Conservation (phyloP, 1,284 basidiomycete species). For the Dichomitus squalens region DNA sequence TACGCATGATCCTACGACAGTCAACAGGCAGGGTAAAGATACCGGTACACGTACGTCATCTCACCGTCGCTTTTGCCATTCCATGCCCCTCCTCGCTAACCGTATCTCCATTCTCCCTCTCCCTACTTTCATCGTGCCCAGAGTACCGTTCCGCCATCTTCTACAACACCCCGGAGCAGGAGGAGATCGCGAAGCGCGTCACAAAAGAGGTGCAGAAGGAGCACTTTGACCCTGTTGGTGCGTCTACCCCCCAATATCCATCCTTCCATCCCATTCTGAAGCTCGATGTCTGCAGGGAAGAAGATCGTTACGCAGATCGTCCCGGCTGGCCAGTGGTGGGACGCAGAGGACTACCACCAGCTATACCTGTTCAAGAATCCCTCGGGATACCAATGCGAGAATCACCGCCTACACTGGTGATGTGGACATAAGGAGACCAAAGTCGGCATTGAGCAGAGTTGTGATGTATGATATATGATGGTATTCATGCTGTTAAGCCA, state of each 20-base stretch:
- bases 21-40: constrained; percentile 80
- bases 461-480: not conserved
- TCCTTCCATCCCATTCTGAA: not conserved
- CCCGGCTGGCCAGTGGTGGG: constrained; percentile 72
- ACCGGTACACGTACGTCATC: constrained; percentile 70
- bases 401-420: constrained; percentile 54
- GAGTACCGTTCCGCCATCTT: constrained; percentile 97
- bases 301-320: constrained; percentile 81
- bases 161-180: constrained; percentile 78
- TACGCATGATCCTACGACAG: constrained; percentile 92
- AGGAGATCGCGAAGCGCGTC: constrained; percentile 73
- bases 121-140: constrained; percentile 31
- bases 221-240: constrained; percentile 73
- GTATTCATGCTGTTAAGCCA: no score
- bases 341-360: constrained; percentile 88
- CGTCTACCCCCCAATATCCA: not conserved
- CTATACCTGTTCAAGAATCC: constrained; percentile 74
- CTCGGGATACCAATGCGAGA: constrained; percentile 54
- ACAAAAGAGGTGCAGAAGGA: constrained; percentile 87
- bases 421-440: not conserved
- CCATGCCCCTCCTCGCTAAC: not conserved
- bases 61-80: not conserved
- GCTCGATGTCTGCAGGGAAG: constrained; percentile 36
- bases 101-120: not conserved
- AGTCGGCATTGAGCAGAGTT: not conserved